Evolutionary conservation across 805 yeast genomes (phyloP).

Genomic region (Starmerella apicola): DNA sequence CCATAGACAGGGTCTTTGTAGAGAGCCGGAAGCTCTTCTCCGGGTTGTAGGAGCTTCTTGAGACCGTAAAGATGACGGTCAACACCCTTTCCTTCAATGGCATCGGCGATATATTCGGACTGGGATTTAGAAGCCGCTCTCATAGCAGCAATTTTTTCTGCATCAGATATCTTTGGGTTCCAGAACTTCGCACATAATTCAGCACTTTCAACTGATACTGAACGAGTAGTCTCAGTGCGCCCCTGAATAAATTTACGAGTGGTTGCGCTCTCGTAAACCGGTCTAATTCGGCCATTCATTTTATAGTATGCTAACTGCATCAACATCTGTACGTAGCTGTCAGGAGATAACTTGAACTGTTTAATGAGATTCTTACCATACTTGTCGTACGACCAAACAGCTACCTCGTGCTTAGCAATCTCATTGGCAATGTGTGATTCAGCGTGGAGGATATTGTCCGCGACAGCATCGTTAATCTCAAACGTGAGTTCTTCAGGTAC

Average conservation of each 20-base stretch:
- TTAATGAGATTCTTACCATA: conserved; percentile 81
- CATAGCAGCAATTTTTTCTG: conserved; percentile 53
- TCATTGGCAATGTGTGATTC: conserved; percentile 42
- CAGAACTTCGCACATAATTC: conserved; percentile 67
- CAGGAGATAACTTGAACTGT: conserved; percentile 77
- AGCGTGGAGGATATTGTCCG: conserved; percentile 44
- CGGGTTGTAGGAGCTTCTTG: conserved; percentile 51
- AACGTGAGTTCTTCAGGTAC: conserved; percentile 33
- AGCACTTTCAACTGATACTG: conserved; percentile 61
- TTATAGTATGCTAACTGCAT: conserved; percentile 86
- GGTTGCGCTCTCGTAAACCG: conserved; percentile 93
- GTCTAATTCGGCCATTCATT: conserved; percentile 63
- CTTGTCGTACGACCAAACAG: conserved; percentile 68
- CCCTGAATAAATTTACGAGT: conserved; percentile 82
- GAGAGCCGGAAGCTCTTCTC: conserved; percentile 49
- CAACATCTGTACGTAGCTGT: conserved; percentile 81
- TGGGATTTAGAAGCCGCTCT: conserved; percentile 65
- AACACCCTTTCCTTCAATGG: conserved; percentile 76
- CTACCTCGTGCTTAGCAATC: conserved; percentile 57
- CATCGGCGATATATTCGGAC: conserved; percentile 56
- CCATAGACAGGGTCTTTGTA: conserved; percentile 63
- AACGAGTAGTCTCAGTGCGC: conserved; percentile 86
- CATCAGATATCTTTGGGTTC: conserved; percentile 36
- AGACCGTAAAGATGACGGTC: conserved; percentile 91
- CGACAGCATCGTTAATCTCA: conserved; percentile 43